These are phyloP conservation scores for Coniella lustricola DNA, from an alignment of 2,329 filamentous ascomycete species.

Conservation along the genomic window DNA sequence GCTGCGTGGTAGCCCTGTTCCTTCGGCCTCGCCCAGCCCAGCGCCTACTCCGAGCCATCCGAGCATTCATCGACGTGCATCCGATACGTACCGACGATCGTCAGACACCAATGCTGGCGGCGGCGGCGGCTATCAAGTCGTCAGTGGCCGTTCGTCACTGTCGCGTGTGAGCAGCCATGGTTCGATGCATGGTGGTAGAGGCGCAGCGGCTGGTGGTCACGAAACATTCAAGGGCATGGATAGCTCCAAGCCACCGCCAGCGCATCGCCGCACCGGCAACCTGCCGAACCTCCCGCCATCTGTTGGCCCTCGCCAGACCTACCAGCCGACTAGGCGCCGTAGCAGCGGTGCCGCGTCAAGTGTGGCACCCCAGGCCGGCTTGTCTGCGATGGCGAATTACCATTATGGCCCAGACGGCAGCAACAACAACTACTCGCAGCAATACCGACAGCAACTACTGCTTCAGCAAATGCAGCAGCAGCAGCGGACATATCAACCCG, in stretches of 20 bases:
- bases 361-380: constrained; percentile 1
- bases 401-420: no score
- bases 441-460: no score
- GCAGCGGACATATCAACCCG: background rate
- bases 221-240: no score
- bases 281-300: background rate
- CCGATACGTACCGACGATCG: no score
- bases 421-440: no score
- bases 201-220: no score
- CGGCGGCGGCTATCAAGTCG: constrained; percentile 1
- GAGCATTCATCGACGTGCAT: no score
- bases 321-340: constrained; percentile 53
- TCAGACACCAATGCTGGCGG: constrained; percentile 4
- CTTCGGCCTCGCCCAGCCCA: constrained; percentile 17
- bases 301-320: constrained; percentile 55
- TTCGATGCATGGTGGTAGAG: no score
- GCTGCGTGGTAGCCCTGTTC: background rate
- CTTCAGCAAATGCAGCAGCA: background rate
- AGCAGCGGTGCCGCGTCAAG: constrained; percentile 21
- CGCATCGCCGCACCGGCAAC: background rate
- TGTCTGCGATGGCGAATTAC: background rate
- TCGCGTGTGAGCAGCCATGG: no score
- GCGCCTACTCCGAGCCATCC: constrained; percentile 26
- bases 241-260: no score
- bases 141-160: no score